Base-by-base conservation (phyloP, 1,284 basidiomycete genomes). In the Pseudozyma sp. region DNA sequence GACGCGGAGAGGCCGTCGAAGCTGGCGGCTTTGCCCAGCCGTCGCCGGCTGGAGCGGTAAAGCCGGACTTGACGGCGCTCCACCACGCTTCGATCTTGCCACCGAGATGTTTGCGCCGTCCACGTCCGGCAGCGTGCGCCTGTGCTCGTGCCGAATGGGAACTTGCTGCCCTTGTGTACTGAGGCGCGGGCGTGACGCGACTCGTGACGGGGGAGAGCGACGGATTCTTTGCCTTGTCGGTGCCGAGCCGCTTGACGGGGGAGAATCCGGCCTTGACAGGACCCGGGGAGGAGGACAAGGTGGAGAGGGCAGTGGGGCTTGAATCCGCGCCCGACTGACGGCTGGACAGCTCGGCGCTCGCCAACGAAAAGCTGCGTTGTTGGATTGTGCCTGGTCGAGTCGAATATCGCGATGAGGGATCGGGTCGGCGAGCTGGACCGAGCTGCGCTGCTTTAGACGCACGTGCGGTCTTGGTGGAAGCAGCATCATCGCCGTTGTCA, bases 11-110 rank as follows among this genome's bases (percentile, higher is more conserved):
- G 24, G 63, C 44, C 8, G 46, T 53, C 11, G 43, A 24, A 24
- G 24, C 51, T 16, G 54, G 37, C 9, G 68, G 40, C 42, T 61
- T 70, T 10, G 62, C 53, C 59, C 62, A 68, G 7, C 68, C 54
- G 17, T 70, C 68, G 17, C 60, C 54, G 0, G 64, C 44, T 2
- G 65, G 61, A 46, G 43, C 68, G 11, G 64, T 73, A 53, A 81
- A 81, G 42, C 78, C 78, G 7, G 79, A 74, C 69, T 81, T 81
- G 69, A 81, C 80, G 6, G 80, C 79, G 50, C 75, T 78, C 80
- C 80, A 81, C 80, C 80, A 81, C 4, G 79, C 77, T 40, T 81
- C 80, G 55, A 81, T 81, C 65, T 81, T 80, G 58, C 67, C 61
- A 24, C 79, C 77, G n/a, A 81, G 62, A 48, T 78, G 64, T 51